A percentile compares a stretch with the other conserved stretches of the same genome.
Conservation (phyloP, 83 land plant species). For the Larix sibirica region DNA sequence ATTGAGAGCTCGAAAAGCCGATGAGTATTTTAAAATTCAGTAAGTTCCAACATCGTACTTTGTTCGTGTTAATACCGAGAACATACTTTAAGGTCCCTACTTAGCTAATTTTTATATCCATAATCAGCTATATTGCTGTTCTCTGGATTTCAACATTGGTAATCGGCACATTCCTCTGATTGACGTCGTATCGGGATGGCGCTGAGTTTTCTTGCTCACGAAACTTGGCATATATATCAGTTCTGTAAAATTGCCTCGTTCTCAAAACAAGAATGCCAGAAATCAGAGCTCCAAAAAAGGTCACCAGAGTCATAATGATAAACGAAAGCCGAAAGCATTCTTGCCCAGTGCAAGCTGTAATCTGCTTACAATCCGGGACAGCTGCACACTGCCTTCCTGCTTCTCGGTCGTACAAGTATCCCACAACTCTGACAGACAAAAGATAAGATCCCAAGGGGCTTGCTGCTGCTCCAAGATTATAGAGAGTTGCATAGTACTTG, state of each 20-base stretch:
- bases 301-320: constrained; percentile 23
- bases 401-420: not conserved
- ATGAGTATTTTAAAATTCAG: too few species aligned
- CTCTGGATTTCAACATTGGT: too few species aligned
- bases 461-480: constrained; percentile 45
- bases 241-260: constrained; percentile 27
- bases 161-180: too few species aligned
- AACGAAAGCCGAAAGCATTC: constrained; percentile 31
- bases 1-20: too few species aligned
- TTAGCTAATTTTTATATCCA: too few species aligned
- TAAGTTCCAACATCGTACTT: too few species aligned
- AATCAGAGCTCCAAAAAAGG: constrained; percentile 20
- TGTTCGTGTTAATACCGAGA: too few species aligned
- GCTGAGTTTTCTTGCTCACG: not conserved
- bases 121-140: too few species aligned
- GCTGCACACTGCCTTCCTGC: too few species aligned
- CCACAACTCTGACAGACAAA: too few species aligned
- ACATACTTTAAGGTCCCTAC: too few species aligned
- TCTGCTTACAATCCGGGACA: constrained; percentile 3
- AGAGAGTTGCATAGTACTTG: constrained; percentile 58
- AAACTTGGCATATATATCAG: constrained; percentile 28
- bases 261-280: constrained; percentile 18
- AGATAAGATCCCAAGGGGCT: constrained; percentile 55
- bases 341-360: constrained; percentile 46
- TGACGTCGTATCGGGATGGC: too few species aligned